Conservation (phyloP, 352 stramenopile genomes). For the Globisporangium mamillatum region DNA sequence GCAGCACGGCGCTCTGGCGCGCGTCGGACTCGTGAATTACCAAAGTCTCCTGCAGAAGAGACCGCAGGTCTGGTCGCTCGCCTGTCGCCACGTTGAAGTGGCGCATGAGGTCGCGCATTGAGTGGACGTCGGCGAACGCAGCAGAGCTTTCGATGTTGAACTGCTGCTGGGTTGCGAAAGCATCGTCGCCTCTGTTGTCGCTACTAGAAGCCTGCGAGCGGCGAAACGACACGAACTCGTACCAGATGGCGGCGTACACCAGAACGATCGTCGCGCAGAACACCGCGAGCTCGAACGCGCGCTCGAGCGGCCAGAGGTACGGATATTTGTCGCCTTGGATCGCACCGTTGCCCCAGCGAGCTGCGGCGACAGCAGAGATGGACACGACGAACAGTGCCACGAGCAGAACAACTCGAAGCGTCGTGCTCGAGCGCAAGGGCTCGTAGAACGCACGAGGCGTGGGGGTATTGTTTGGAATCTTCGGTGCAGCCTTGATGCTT, state of each 20-base stretch:
- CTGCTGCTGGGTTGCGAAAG: background rate
- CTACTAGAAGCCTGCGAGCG: slow-evolving; percentile 8
- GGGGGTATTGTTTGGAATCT: background rate
- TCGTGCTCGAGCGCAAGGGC: slow-evolving; percentile 46
- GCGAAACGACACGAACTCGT: slow-evolving; percentile 35
- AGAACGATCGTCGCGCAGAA: slow-evolving; percentile 44
- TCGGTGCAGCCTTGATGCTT: slow-evolving; percentile 15
- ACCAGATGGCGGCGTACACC: slow-evolving; percentile 49
- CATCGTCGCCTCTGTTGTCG: slow-evolving; percentile 10
- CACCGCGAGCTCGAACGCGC: slow-evolving; percentile 42
- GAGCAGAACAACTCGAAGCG: slow-evolving; percentile 33
- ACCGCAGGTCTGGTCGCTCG: slow-evolving; percentile 33
- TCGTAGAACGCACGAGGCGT: slow-evolving; percentile 42
- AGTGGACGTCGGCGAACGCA: slow-evolving; percentile 37
- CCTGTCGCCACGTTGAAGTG: slow-evolving; percentile 32
- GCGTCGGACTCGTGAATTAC: slow-evolving; percentile 22
- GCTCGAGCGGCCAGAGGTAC: slow-evolving; percentile 53
- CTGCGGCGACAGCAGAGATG: slow-evolving; percentile 31
- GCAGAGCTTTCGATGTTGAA: slow-evolving; percentile 11
- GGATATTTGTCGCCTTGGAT: slow-evolving; percentile 49
- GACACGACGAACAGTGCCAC: slow-evolving; percentile 35
- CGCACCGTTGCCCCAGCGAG: slow-evolving; percentile 44
- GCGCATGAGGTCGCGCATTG: slow-evolving; percentile 33
- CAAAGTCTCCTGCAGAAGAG: slow-evolving; percentile 29
- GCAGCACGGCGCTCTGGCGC: slow-evolving; percentile 9